Evolutionary conservation across 768 basidiomycete genomes (phyloP), one percentile per base, ranked within the genome.

Genomic region (Mycena rebaudengoi): DNA sequence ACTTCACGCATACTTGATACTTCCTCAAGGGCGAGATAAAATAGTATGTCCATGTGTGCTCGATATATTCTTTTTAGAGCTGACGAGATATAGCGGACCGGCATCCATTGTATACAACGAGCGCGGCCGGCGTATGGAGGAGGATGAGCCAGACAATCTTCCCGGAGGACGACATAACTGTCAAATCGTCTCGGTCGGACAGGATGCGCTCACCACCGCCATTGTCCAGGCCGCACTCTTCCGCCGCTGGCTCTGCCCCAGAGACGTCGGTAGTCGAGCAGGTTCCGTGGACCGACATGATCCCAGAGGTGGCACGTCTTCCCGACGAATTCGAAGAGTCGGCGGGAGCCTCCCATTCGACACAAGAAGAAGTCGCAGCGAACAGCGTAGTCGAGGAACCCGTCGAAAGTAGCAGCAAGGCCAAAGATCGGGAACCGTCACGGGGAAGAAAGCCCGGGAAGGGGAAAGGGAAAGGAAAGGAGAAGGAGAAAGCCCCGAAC

Each of bases 101-200:
- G 91, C 91, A 0, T 86, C 88, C 7, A 94, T 94, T 57, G 85
- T 94, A 12, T 93, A 91, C 77, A 93, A 91, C 71, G 91, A 94
- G 76, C 84, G 90, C 53, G 91, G 91, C 0, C 86, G 88, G 65
- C 85, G 91, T 56, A 81, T 84, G 5, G 90, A 91, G 33, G 91
- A 93, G 71, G 91, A 91, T 33, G 91, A 92, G 66, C 81, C 80
- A 0, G 90, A 91, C 64, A n/a, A 71, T 75, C 13, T 86, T 83
- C 59, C 86, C 88, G 0, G 91, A 91, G 72, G 91, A 92, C 59
- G 90, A 91, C 60, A 75, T 73, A 61, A 78, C 74, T 56, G 74
- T 75, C 8, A 73, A 73, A 5, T 78, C 82, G 0, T 78, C 83
- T 45, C 79, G 79, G 39, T 78, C 81, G 8, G 78, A 82, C 2